Evolutionary conservation across 805 yeast species (phyloP).

Genomic region (Starmera caribaea): DNA sequence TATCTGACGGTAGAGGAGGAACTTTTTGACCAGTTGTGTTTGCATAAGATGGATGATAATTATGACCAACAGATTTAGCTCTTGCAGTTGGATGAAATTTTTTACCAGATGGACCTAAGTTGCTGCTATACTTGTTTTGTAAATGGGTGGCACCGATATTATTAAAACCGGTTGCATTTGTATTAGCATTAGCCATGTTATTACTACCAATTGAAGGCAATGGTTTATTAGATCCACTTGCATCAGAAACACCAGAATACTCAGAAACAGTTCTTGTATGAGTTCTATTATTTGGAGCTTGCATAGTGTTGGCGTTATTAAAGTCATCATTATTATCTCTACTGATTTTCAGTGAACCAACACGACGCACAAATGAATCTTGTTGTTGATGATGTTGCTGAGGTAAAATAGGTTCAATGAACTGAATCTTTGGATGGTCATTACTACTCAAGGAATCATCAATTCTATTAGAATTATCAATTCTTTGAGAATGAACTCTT

Average conservation of each 20-base stretch:
- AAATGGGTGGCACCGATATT: background rate
- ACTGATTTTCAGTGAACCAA: conserved; percentile 15
- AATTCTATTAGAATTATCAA: too few species aligned
- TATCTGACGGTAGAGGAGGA: conserved; percentile 22
- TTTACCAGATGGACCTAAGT: conserved; percentile 11
- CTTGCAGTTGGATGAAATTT: conserved; percentile 72
- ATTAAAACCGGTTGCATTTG: background rate
- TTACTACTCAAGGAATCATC: background rate
- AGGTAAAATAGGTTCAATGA: background rate
- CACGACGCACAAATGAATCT: conserved; percentile 13
- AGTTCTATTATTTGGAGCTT: background rate
- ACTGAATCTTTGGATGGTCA: conserved; percentile 1
- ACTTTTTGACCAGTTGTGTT: conserved; percentile 6
- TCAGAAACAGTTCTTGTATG: conserved; percentile 22
- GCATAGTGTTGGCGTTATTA: too few species aligned
- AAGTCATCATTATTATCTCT: background rate
- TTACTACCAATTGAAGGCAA: background rate
- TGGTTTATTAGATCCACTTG: background rate
- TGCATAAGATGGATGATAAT: conserved; percentile 29
- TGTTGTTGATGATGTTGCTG: conserved; percentile 2
- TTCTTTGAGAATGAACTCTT: conserved; percentile 16
- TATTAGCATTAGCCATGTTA: background rate
- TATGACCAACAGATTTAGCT: conserved; percentile 81
- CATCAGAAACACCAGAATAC: conserved; percentile 7
- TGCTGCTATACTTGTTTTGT: conserved; percentile 3